Evolutionary conservation across 495 filamentous ascomycete species (phyloP).

Genomic region (Penicillium robsamsonii): DNA sequence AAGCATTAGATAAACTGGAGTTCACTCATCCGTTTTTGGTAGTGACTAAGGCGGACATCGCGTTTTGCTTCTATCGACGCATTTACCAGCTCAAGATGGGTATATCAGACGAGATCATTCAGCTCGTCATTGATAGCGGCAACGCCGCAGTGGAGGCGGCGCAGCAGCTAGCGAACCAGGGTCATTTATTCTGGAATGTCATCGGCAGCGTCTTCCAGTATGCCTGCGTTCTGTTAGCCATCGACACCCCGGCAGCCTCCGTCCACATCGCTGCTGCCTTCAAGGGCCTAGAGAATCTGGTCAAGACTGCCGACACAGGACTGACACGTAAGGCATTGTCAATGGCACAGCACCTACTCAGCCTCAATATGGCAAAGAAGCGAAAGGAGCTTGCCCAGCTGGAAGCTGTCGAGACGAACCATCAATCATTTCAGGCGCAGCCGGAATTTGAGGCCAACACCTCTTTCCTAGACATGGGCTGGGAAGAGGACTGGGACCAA

Average conservation of each 20-base stretch:
- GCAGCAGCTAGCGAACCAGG: slow-evolving; percentile 25
- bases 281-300: slow-evolving; percentile 31
- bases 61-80: slow-evolving; percentile 36
- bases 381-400: slow-evolving; percentile 29
- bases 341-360: slow-evolving; percentile 32
- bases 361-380: slow-evolving; percentile 30
- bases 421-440: slow-evolving; percentile 16
- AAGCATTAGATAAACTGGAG: slow-evolving; percentile 15
- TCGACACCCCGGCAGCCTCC: slow-evolving; percentile 27
- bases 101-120: slow-evolving; percentile 23
- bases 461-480: slow-evolving; percentile 19
- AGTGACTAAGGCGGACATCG: slow-evolving; percentile 33
- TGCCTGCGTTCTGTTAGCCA: slow-evolving; percentile 29
- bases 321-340: slow-evolving; percentile 33
- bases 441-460: slow-evolving; percentile 14
- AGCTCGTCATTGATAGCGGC: slow-evolving; percentile 27
- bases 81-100: slow-evolving; percentile 28
- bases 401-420: slow-evolving; percentile 31
- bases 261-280: slow-evolving; percentile 25
- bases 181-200: slow-evolving; percentile 34
- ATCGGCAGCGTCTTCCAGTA: slow-evolving; percentile 38
- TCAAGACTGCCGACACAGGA: slow-evolving; percentile 26
- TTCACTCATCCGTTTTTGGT: slow-evolving; percentile 30
- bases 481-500: slow-evolving; percentile 31
- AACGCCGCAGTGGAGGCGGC: slow-evolving; percentile 27